These are phyloP conservation scores for Sclerotinia glacialis DNA, from an alignment of 2,329 filamentous ascomycete genomes.

Conservation along the genomic window DNA sequence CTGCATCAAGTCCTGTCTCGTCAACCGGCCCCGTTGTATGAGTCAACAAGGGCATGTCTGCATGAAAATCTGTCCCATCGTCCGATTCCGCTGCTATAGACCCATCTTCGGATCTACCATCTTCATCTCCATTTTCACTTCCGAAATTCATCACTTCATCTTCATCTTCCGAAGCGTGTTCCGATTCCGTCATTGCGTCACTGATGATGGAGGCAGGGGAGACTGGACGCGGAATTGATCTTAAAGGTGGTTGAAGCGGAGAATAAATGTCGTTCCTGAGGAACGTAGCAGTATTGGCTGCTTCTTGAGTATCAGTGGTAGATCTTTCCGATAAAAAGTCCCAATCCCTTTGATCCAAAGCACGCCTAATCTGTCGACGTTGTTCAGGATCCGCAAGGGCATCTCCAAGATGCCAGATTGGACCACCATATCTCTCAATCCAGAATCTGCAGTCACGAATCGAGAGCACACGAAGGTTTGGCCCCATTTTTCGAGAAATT, in stretches of 20 bases:
- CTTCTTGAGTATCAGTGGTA: constrained; percentile 22
- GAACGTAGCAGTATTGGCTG: constrained; percentile 22
- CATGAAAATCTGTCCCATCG: neutral
- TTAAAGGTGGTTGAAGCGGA: constrained; percentile 3
- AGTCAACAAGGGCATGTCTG: neutral
- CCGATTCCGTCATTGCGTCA: constrained; percentile 4
- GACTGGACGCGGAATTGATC: neutral
- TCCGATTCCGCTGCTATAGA: neutral
- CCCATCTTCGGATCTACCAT: constrained; percentile 1
- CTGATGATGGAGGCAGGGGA: constrained; percentile 4
- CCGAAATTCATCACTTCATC: constrained; percentile 13
- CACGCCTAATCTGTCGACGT: constrained; percentile 14
- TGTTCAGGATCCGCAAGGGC: constrained; percentile 20
- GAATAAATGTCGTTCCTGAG: constrained; percentile 21
- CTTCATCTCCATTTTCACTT: constrained; percentile 17
- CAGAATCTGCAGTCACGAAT: constrained; percentile 23
- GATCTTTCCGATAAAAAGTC: constrained; percentile 20
- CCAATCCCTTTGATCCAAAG: constrained; percentile 19
- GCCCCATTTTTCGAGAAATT: constrained; percentile 20
- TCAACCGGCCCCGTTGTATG: neutral
- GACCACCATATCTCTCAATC: constrained; percentile 14
- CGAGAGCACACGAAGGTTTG: constrained; percentile 18
- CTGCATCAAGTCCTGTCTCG: neutral
- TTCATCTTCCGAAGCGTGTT: constrained; percentile 18
- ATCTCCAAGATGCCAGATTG: constrained; percentile 21